phyloP scores from a whole-genome alignment of 2,329 filamentous ascomycete genomes.

The Aureobasidium sp. region DNA sequence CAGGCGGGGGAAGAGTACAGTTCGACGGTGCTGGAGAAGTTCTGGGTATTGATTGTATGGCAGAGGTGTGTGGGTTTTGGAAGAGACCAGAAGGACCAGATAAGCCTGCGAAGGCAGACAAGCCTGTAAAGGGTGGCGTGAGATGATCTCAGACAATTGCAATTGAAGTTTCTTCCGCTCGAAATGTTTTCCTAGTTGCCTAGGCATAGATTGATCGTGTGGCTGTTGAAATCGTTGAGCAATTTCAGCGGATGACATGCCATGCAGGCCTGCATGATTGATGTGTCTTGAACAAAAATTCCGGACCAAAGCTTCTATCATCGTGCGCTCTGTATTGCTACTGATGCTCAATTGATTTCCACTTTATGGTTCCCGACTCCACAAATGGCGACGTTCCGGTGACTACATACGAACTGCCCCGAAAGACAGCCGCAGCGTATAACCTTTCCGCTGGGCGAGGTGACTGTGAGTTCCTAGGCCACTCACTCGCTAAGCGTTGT shows the following conservation, averaged over 20 bases:
- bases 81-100: constrained; percentile 9
- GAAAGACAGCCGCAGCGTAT: constrained; percentile 10
- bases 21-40: constrained; percentile 13
- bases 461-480: constrained; percentile 3
- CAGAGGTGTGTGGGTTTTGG: constrained; percentile 15
- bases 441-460: constrained; percentile 10
- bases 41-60: constrained; percentile 14
- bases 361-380: constrained; percentile 1
- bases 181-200: not conserved
- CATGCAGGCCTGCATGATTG: not conserved
- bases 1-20: not conserved
- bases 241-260: not conserved
- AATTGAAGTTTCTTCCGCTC: not conserved
- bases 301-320: not conserved
- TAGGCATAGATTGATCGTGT: not conserved
- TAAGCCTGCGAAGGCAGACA: not conserved
- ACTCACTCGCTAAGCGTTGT: constrained; percentile 3
- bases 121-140: not conserved
- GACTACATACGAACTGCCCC: constrained; percentile 4
- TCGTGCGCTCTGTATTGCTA: not conserved
- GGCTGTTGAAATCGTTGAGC: not conserved
- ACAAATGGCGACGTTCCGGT: constrained; percentile 5
- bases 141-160: not conserved
- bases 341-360: not conserved
- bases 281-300: not conserved